Percentiles rank a stretch among this genome's conserved stretches.
These are phyloP conservation scores for Brassica carinata DNA, from an alignment of 345 rosid genomes.

Conservation along the genomic window DNA sequence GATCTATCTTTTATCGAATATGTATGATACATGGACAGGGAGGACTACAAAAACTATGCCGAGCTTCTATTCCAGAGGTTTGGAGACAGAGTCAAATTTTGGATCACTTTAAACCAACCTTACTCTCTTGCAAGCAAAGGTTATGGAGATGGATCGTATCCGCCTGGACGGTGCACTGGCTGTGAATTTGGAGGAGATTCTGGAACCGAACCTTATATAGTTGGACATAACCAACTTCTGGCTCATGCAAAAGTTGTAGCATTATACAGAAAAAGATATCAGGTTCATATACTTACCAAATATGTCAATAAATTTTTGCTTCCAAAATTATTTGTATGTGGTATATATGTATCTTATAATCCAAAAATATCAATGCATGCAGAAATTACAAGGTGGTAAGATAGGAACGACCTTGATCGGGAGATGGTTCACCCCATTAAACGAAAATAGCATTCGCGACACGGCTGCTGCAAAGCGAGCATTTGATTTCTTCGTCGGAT, in stretches of 20 bases:
- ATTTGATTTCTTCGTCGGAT: conserved; percentile 33
- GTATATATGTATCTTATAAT: background rate
- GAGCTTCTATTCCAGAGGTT: conserved; percentile 49
- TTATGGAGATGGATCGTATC: too few species aligned
- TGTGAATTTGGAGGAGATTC: too few species aligned
- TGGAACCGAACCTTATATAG: too few species aligned
- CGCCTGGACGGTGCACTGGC: too few species aligned
- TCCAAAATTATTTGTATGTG: background rate
- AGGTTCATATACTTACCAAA: background rate
- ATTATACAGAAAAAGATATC: conserved; percentile 34
- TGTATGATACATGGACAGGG: background rate
- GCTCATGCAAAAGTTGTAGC: conserved; percentile 46
- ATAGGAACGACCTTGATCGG: conserved; percentile 28
- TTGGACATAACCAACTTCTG: conserved; percentile 44
- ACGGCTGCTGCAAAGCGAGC: conserved; percentile 31
- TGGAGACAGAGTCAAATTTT: conserved; percentile 42
- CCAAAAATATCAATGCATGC: background rate
- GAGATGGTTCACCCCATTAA: conserved; percentile 24
- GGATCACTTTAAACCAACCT: too few species aligned
- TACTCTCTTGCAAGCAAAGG: too few species aligned
- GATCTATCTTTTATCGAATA: background rate
- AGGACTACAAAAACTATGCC: background rate
- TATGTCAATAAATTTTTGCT: background rate
- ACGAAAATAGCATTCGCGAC: background rate
- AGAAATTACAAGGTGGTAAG: conserved; percentile 22